These are phyloP conservation scores for Chlorella variabilis DNA, from an alignment of 163 green algal genomes.

Conservation along the genomic window DNA sequence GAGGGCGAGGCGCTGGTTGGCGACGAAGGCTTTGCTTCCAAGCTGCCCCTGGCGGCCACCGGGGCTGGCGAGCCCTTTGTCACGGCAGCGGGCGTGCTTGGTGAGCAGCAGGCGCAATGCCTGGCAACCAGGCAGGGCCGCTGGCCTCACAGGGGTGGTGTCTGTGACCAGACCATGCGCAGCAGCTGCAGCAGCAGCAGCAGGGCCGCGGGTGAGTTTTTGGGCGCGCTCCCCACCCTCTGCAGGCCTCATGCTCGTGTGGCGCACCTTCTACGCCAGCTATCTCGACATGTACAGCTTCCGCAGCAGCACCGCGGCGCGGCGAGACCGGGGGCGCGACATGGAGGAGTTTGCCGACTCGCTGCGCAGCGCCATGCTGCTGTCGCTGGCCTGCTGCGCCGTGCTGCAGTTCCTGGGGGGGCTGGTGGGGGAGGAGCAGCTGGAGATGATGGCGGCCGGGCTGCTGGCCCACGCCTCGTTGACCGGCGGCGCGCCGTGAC, in stretches of 20 bases:
- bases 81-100: slow-evolving; percentile 70
- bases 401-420: slow-evolving; percentile 39
- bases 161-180: too few species aligned
- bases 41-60: slow-evolving; percentile 65
- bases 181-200: too few species aligned
- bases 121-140: too few species aligned
- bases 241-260: slow-evolving; percentile 64
- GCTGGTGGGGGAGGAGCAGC: slow-evolving; percentile 31
- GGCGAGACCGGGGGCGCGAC: slow-evolving; percentile 37
- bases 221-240: too few species aligned
- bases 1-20: slow-evolving; percentile 60
- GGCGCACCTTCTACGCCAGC: slow-evolving; percentile 65
- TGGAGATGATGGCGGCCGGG: background rate
- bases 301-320: slow-evolving; percentile 11
- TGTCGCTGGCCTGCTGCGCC: slow-evolving; percentile 47
- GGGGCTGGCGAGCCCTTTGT: slow-evolving; percentile 67
- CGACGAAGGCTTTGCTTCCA: slow-evolving; percentile 48
- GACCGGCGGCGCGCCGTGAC: too few species aligned
- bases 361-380: slow-evolving; percentile 45
- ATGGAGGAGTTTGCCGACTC: slow-evolving; percentile 51
- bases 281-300: slow-evolving; percentile 62
- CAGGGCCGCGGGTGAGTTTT: too few species aligned
- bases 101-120: background rate
- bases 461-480: background rate
- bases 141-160: background rate